Evolutionary conservation across 1,139 yeast genomes (phyloP), one percentile per base, ranked within the genome.

Genomic region (Saccharomyces pastorianus): DNA sequence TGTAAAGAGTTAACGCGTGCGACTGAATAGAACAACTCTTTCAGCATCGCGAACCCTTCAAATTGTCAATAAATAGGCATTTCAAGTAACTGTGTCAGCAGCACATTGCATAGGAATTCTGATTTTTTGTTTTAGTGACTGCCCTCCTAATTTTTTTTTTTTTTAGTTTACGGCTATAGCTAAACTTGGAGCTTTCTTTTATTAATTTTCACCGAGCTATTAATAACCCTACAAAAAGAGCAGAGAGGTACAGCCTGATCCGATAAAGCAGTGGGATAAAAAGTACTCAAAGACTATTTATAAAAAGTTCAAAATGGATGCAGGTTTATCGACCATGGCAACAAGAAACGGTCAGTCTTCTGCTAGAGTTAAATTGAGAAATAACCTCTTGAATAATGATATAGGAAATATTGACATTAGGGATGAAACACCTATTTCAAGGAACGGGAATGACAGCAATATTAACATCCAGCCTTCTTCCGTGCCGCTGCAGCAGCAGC

Each of bases 381-480:
- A 64, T 52, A 71, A 71, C 55, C 64, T 74, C 27, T 57, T 76
- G 42, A 69, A 67, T 44, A 65, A 61, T 50, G 73, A 73, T 29
- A 61, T 73, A 6, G 80, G 78, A 0, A 67, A 63, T 56, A 76
- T 77, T 28, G 78, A 76, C 54, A 66, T 77, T 11, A 58, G 71
- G 8, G 61, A 73, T 27, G 79, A 76, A 56, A 63, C 65, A 0
- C 75, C 73, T 6, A 60, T 66, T 6, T 25, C 54, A 52, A 50
- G 53, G 46, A 29, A 28, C 25, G 38, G 27, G 9, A 47, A 49
- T 29, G 34, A 13, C 27, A 26, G 26, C 6, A 44, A 27, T 32
- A 20, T 17, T 48, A 34, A 34, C 49, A 44, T 27, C 42, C 48
- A 28, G 31, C 11, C 20, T 20, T 32, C n/a, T n/a, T 23, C 44